Percentiles rank a stretch among this genome's conserved stretches.
These are phyloP conservation scores for Fraxinus angustifolia DNA, from an alignment of 305 asterid genomes.

Conservation along the genomic window DNA sequence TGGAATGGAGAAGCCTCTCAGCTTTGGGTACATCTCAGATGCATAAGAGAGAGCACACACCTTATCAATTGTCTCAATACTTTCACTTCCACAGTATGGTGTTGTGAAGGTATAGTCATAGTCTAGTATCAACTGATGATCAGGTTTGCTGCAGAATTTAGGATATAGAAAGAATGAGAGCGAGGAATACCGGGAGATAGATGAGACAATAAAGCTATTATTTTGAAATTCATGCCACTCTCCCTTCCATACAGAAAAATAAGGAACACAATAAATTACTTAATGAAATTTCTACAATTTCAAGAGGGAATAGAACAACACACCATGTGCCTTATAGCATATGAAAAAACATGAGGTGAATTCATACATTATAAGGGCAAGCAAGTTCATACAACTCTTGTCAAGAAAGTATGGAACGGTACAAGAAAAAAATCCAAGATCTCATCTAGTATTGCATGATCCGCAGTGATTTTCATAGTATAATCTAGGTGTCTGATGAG, in stretches of 20 bases:
- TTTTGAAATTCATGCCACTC: not conserved
- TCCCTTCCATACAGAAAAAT: not conserved
- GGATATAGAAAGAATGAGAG: slow-evolving; percentile 20
- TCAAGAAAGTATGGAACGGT: not conserved
- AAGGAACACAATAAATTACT: not conserved
- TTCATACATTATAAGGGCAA: not conserved
- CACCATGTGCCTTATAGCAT: not conserved
- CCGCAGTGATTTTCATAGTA: not conserved
- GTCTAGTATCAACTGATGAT: slow-evolving; percentile 78
- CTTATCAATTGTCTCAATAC: slow-evolving; percentile 49
- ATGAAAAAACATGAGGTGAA: not conserved
- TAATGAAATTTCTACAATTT: not conserved
- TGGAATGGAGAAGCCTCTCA: slow-evolving; percentile 20
- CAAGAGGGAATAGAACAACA: not conserved
- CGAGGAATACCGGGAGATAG: slow-evolving; percentile 8
- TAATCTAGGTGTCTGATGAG: not conserved
- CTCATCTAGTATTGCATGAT: not conserved
- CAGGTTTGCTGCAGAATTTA: slow-evolving; percentile 61
- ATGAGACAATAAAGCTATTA: slow-evolving; percentile 7
- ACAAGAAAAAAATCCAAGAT: not conserved
- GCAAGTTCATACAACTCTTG: not conserved
- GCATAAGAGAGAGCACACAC: slow-evolving; percentile 42
- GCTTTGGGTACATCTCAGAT: slow-evolving; percentile 10
- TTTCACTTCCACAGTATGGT: slow-evolving; percentile 76
- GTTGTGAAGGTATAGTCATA: slow-evolving; percentile 97